These are phyloP conservation scores for Cynanchum wilfordii DNA, from an alignment of 257 asterid genomes.

Conservation along the genomic window DNA sequence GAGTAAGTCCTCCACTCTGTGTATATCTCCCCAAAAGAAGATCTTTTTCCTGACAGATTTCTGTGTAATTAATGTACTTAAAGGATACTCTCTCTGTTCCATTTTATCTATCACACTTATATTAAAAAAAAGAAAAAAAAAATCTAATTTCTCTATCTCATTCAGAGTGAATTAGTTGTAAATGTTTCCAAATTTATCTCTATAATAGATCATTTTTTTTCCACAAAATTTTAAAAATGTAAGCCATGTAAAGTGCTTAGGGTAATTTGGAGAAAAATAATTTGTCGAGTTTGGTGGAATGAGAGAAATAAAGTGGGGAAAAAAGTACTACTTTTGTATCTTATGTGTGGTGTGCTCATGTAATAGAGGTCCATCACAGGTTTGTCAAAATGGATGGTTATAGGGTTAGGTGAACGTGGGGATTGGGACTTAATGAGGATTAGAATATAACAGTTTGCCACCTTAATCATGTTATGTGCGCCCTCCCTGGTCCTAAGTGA, in stretches of 20 bases:
- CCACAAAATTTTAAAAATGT: no score
- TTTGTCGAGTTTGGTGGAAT: no score
- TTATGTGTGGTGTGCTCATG: not conserved
- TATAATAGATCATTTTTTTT: no score
- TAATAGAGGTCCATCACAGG: not conserved
- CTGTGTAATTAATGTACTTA: not conserved
- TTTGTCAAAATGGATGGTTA: not conserved
- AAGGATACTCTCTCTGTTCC: not conserved
- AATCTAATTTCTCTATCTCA: no score
- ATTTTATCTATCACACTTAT: no score
- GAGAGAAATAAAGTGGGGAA: no score
- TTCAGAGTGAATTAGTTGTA: no score
- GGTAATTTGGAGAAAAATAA: no score
- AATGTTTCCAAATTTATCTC: no score
- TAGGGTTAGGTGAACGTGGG: not conserved
- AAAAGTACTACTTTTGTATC: not conserved
- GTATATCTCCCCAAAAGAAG: not conserved
- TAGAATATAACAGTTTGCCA: not conserved
- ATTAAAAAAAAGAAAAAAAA: no score
- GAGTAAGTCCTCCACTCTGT: slow-evolving; percentile 44
- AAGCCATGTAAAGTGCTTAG: no score
- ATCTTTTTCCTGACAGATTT: not conserved
- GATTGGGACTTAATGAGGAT: not conserved
- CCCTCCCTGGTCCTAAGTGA: not conserved
- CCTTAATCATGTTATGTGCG: not conserved